Base-by-base conservation (phyloP, 495 filamentous ascomycete species). In the Cercophora newfieldiana region DNA sequence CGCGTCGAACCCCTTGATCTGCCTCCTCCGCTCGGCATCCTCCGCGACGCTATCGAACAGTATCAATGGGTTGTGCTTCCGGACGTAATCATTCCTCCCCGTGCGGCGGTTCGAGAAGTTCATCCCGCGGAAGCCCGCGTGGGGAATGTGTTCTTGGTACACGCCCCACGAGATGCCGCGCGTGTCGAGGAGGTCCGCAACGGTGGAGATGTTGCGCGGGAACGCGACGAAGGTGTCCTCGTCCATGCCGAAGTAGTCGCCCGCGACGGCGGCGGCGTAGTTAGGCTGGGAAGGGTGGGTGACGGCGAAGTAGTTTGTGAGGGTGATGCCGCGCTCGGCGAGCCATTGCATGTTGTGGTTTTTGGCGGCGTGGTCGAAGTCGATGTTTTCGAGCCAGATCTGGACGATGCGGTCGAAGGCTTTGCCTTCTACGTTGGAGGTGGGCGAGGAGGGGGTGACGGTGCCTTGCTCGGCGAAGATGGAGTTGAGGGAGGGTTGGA, bases 321-420 rank as follows among this genome's bases (percentile, higher is more conserved):
- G 77, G 1, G 80, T 79, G 47, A 92, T 88, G 50, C 89, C 89
- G 71, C 87, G 82, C 49, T 74, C 79, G 31, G 88, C 86, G 30
- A 91, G 74, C 75, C 78, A 89, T 30, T 64, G 59, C 55, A 74
- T 66, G 65, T 72, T 68, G 1, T 74, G 63, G 57, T 74, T 73
- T 22, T 68, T 69, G 68, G 31, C 65, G 12, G 62, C 53, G 30
- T 33, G 31, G 22, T 79, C 71, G 61, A 77, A 81, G 78, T 91
- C 88, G 33, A 85, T 88, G 71, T 92, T 93, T 78, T 91, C 90
- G 16, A 91, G 79, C 87, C 88, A 92, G 71, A 93, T 86, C 63
- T 84, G 82, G 33, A 86, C 82, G 65, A 91, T 86, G 10, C 87
- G 83, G 73, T 91, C 80, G 68, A 91, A 93, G 1, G 81, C 87